Evolutionary conservation across 345 rosid genomes (phyloP).

Genomic region (Viola odorata): DNA sequence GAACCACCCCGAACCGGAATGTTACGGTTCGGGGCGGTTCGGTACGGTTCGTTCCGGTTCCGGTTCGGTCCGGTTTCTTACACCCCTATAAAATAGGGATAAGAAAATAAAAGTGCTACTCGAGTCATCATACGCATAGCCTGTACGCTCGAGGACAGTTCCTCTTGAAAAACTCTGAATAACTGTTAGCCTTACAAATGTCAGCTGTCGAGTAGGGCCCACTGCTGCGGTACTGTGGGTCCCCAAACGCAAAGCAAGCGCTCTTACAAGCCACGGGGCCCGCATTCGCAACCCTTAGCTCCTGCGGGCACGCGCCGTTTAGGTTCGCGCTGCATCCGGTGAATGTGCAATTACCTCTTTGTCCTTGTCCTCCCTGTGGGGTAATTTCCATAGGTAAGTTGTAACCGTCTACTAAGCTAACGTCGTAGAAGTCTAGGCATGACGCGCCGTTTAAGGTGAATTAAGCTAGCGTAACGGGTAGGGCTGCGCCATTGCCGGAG

Average conservation of each 20-base stretch:
- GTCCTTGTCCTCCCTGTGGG: constrained; percentile 36
- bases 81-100: no score
- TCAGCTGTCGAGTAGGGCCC: constrained; percentile 47
- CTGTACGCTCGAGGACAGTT: constrained; percentile 59
- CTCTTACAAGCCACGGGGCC: constrained; percentile 54
- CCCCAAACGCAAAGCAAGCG: constrained; percentile 52
- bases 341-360: constrained; percentile 32
- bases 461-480: constrained; percentile 57
- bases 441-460: constrained; percentile 47
- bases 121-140: constrained; percentile 62
- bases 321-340: constrained; percentile 54
- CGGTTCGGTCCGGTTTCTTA: no score
- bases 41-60: no score
- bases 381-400: constrained; percentile 53
- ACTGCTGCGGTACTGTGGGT: constrained; percentile 58
- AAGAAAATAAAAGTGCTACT: constrained; percentile 59
- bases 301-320: constrained; percentile 47
- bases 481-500: constrained; percentile 44
- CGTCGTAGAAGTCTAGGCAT: constrained; percentile 58
- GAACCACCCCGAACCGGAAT: no score
- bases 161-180: constrained; percentile 50
- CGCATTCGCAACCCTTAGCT: constrained; percentile 30
- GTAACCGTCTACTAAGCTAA: constrained; percentile 70
- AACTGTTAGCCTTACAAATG: constrained; percentile 46
- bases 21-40: no score